Evolutionary conservation across 805 yeast genomes (phyloP).

Genomic region (Huiozyma naganishii): DNA sequence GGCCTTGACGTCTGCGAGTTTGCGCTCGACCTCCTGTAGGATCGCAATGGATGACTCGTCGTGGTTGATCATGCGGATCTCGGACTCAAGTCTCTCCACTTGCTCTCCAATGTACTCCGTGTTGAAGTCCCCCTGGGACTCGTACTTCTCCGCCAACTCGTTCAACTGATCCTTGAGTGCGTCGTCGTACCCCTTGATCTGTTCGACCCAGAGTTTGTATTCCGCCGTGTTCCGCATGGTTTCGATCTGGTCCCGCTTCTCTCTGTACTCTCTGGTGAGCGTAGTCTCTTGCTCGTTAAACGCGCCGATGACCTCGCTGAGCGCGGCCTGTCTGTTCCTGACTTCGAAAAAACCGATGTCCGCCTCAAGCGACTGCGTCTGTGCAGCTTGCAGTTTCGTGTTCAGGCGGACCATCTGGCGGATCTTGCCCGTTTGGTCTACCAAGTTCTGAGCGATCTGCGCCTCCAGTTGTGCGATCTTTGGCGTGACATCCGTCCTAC

Average conservation of each 20-base stretch:
- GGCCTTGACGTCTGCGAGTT: conserved; percentile 13
- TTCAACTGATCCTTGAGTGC: conserved; percentile 33
- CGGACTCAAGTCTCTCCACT: conserved; percentile 39
- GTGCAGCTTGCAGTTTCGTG: conserved; percentile 16
- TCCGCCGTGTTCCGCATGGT: conserved; percentile 19
- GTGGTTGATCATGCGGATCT: conserved; percentile 28
- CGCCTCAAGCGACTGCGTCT: conserved; percentile 18
- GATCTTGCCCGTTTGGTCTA: conserved; percentile 18
- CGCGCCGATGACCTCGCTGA: conserved; percentile 22
- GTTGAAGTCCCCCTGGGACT: conserved; percentile 28
- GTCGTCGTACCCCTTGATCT: conserved; percentile 28
- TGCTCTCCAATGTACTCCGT: conserved; percentile 30
- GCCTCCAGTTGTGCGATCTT: conserved; percentile 29
- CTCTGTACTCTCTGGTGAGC: conserved; percentile 18
- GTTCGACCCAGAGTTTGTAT: conserved; percentile 16
- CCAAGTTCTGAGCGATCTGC: conserved; percentile 14
- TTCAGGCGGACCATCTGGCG: conserved; percentile 14
- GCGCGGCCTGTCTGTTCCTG: conserved; percentile 28
- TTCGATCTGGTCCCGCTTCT: conserved; percentile 21
- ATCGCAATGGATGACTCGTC: conserved; percentile 31
- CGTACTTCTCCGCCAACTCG: conserved; percentile 32
- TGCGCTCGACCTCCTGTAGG: conserved; percentile 21
- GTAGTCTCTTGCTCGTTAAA: conserved; percentile 24
- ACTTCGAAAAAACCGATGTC: conserved; percentile 30
- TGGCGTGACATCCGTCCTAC: conserved; percentile 32